Conservation (phyloP, 345 rosid species). For the Sonneratia alba region DNA sequence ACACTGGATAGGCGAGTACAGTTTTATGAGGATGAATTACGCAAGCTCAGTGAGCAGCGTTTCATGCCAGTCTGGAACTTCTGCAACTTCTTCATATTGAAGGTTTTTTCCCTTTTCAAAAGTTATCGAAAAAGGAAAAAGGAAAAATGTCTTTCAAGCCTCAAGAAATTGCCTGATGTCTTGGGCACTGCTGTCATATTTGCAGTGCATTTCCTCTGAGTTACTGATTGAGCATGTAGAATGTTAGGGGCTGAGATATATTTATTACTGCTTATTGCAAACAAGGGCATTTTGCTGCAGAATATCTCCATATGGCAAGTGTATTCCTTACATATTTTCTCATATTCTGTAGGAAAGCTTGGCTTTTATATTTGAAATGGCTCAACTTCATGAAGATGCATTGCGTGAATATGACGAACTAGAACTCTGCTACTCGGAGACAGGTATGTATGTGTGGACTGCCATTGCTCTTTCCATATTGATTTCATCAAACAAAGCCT, state of each 20-base stretch:
- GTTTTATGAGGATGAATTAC: conserved; percentile 93
- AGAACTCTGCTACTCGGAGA: conserved; percentile 91
- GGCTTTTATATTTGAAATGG: conserved; percentile 98
- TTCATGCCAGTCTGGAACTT: conserved; percentile 96
- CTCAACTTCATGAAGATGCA: conserved; percentile 93
- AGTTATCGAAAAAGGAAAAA: neutral
- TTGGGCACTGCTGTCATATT: neutral
- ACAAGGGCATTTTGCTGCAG: neutral
- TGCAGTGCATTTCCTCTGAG: neutral
- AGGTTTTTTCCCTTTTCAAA: conserved; percentile 48
- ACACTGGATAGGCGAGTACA: conserved; percentile 84
- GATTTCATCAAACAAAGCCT: neutral
- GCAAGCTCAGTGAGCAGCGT: conserved; percentile 88
- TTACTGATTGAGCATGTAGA: neutral
- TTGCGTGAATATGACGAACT: conserved; percentile 91
- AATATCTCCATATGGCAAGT: neutral
- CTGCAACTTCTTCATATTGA: conserved; percentile 89
- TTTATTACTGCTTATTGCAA: neutral
- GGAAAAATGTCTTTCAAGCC: neutral
- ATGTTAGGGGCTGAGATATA: neutral
- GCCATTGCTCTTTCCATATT: neutral
- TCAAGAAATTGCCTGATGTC: neutral
- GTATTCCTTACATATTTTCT: neutral
- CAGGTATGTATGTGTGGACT: conserved; percentile 35
- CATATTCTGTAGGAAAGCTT: conserved; percentile 68